Percentiles rank a stretch among this genome's conserved stretches.
phyloP scores from a whole-genome alignment of 2,329 filamentous ascomycete genomes.

The Beauveria pseudobassiana region DNA sequence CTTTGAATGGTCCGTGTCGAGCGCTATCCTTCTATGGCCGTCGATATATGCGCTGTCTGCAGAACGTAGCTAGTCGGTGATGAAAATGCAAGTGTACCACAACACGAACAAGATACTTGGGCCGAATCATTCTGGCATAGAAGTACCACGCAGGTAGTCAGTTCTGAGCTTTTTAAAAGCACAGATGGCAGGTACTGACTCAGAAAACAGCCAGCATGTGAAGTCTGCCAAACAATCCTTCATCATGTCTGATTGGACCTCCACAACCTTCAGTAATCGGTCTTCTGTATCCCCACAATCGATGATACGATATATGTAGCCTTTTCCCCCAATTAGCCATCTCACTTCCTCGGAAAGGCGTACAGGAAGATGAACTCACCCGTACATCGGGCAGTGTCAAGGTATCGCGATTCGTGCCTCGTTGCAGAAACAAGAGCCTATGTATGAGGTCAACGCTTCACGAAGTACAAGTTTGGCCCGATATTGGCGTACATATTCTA shows the following conservation, averaged over 20 bases:
- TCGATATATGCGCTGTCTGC: neutral
- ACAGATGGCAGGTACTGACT: neutral
- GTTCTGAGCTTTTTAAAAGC: neutral
- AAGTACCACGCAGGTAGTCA: neutral
- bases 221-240: neutral
- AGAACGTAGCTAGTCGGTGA: neutral
- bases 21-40: neutral
- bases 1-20: neutral
- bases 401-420: neutral
- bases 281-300: neutral
- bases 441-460: neutral
- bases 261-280: neutral
- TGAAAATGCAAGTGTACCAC: neutral
- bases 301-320: neutral
- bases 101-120: neutral
- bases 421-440: neutral
- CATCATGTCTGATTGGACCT: neutral
- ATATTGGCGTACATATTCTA: neutral
- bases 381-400: neutral
- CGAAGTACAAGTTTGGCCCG: too few relatives aligned
- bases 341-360: neutral
- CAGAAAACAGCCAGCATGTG: neutral
- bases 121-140: neutral
- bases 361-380: neutral
- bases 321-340: neutral